Evolutionary conservation across 2,329 filamentous ascomycete species (phyloP), one percentile per base, ranked within the genome.

Genomic region (Penicillium nordicum): DNA sequence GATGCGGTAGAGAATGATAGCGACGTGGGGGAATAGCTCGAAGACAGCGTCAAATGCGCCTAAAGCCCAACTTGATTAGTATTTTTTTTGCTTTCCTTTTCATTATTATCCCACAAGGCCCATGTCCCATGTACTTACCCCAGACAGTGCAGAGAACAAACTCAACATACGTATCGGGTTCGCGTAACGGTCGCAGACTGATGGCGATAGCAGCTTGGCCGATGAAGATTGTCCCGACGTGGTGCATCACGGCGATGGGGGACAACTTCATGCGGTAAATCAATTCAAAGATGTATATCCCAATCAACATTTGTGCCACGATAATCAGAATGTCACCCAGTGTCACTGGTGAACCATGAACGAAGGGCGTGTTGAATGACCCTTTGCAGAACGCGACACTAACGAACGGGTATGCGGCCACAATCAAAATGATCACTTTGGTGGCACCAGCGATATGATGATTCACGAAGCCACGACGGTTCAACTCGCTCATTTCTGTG

Each of bases 201-300:
- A 79, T 75, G 0, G 74, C 76, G 47, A 78, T 74, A 0, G 76
- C 75, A 4, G 69, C 65, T 55, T 79, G 74, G 0, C 75, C 76
- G 29, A 80, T 75, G 5, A 76, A 27, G 14, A 76, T 72, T 0
- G 74, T 72, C 0, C 74, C 74, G 5, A 74, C 58, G 50, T 79
- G 77, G 51, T 80, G 78, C 11, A 71, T 59, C 1, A 74, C 72
- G 4, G 74, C 73, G 23, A 79, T 71, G 0, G 71, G 72, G 2
- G 75, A 78, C 5, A 79, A 64, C 43, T 74, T 73, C 1, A 67
- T 60, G 5, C 77, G 72, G 53, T 76, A 79, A 42, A 79, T 66
- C 6, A 79, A 66, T 60, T 79, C 78, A 48, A 78, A 79, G 12
- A 78, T 63, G 54, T 79, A 79, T 74, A 79, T 79, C n/a, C 66